Evolutionary conservation across 2,329 filamentous ascomycete genomes (phyloP).

Genomic region (Neonectria hederae): DNA sequence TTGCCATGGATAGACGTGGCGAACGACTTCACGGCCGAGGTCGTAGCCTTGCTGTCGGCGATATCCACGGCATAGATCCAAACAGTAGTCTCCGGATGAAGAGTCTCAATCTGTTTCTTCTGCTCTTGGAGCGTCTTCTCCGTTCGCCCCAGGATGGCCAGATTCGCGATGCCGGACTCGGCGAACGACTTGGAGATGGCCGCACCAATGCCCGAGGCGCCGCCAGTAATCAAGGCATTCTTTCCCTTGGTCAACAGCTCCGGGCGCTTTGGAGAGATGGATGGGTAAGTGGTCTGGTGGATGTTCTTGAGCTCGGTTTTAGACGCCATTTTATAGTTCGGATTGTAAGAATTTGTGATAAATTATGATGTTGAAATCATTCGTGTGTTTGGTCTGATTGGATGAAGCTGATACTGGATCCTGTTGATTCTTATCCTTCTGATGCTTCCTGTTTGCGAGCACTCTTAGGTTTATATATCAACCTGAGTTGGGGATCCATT

Average conservation of each 20-base stretch:
- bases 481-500: not conserved
- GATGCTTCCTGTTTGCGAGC: not conserved
- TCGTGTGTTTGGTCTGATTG: not conserved
- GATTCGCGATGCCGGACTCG: slow-evolving; percentile 49
- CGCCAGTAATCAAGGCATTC: slow-evolving; percentile 72
- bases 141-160: slow-evolving; percentile 55
- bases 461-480: not conserved
- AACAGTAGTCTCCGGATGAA: slow-evolving; percentile 63
- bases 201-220: slow-evolving; percentile 69
- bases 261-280: slow-evolving; percentile 46
- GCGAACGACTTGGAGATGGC: slow-evolving; percentile 68
- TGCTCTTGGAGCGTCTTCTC: slow-evolving; percentile 44
- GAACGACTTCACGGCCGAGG: slow-evolving; percentile 29
- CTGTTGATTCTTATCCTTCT: not conserved
- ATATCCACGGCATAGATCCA: slow-evolving; percentile 47
- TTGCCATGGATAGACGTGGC: slow-evolving; percentile 40
- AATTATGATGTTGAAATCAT: not conserved
- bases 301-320: slow-evolving; percentile 15
- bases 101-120: slow-evolving; percentile 49
- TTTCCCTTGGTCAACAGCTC: slow-evolving; percentile 50
- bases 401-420: not conserved
- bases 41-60: slow-evolving; percentile 36
- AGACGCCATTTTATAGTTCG: slow-evolving; percentile 20
- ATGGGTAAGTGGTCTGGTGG: slow-evolving; percentile 42
- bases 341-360: not conserved